Conservation (phyloP, 2,329 filamentous ascomycete genomes). For the Zarea fungicola region DNA sequence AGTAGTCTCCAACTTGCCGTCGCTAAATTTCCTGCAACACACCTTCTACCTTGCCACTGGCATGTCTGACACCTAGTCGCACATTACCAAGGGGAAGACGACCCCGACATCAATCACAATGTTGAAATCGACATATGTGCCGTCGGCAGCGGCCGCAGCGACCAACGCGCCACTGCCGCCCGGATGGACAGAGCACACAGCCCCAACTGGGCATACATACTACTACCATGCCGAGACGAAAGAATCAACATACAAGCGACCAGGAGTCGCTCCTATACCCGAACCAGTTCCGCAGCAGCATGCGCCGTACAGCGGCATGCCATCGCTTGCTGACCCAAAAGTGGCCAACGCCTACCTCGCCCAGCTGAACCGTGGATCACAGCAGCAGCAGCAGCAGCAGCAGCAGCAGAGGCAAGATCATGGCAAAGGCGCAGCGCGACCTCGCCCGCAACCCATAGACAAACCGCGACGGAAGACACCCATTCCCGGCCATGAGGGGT, state of each 20-base stretch:
- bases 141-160: conserved; percentile 36
- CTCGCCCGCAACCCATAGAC: conserved; percentile 66
- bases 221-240: conserved; percentile 82
- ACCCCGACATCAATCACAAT: conserved; percentile 34
- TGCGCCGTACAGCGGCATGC: conserved; percentile 25
- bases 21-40: background rate
- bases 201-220: conserved; percentile 80
- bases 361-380: conserved; percentile 39
- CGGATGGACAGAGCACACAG: conserved; percentile 92
- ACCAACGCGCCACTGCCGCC: conserved; percentile 58
- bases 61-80: background rate
- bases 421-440: conserved; percentile 53
- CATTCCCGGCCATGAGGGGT: conserved; percentile 79
- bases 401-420: conserved; percentile 45
- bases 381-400: conserved; percentile 36
- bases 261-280: conserved; percentile 34
- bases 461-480: conserved; percentile 72
- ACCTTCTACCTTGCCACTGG: background rate
- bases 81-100: background rate
- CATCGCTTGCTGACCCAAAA: conserved; percentile 47
- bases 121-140: conserved; percentile 73
- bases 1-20: background rate
- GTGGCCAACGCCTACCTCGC: conserved; percentile 58
- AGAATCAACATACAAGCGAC: conserved; percentile 80
- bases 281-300: conserved; percentile 17